Conservation (phyloP, 257 asterid genomes). For the Solanum bulbocastanum region DNA sequence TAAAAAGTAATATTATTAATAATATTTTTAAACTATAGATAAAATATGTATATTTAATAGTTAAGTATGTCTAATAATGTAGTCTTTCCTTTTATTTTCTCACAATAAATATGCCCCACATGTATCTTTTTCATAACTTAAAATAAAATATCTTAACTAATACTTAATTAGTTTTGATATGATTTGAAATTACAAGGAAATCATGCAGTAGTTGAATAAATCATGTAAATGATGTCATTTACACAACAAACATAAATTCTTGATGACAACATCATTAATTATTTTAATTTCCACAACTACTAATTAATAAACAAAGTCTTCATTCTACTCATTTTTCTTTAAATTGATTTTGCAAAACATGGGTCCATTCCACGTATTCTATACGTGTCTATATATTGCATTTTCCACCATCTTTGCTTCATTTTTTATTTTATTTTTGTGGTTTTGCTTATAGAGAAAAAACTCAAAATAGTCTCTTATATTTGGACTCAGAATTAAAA, state of each 20-base stretch:
- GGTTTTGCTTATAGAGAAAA: background rate
- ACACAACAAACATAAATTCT: background rate
- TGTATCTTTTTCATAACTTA: background rate
- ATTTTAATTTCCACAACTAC: background rate
- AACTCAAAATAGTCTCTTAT: background rate
- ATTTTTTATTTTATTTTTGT: background rate
- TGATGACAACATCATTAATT: background rate
- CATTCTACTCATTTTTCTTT: background rate
- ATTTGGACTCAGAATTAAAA: background rate
- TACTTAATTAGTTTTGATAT: background rate
- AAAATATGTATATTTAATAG: too few species aligned
- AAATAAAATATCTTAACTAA: background rate
- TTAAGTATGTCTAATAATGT: too few species aligned
- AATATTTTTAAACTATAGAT: too few species aligned
- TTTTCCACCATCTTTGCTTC: background rate
- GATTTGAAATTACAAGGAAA: background rate
- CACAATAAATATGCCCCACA: background rate
- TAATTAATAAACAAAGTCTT: background rate
- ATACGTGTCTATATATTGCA: background rate
- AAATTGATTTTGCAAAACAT: background rate
- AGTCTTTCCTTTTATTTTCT: background rate
- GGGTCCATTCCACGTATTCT: background rate
- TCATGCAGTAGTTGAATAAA: background rate
- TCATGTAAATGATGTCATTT: background rate
- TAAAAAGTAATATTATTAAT: too few species aligned